Evolutionary conservation across 1,284 basidiomycete species (phyloP).

Genomic region (Somion occarium): DNA sequence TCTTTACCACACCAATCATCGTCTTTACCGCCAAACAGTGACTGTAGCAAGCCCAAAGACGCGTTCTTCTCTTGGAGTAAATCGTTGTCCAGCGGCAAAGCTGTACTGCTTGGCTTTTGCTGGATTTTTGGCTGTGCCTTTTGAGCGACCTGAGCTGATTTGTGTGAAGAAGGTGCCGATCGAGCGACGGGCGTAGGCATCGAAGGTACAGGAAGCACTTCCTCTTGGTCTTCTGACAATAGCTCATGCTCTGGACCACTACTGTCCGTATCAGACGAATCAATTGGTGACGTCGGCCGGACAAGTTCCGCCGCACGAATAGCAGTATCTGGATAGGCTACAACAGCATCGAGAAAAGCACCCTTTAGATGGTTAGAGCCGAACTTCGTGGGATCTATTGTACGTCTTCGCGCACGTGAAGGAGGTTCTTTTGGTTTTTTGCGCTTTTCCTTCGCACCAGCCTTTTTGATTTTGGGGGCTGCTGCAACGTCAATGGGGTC

Average conservation of each 20-base stretch:
- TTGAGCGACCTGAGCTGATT: too few species aligned
- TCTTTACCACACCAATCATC: constrained; percentile 52
- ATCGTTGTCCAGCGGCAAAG: constrained; percentile 22
- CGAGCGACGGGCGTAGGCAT: background rate
- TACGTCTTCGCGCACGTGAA: constrained; percentile 43
- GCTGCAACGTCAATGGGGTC: constrained; percentile 24
- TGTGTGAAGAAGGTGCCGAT: background rate
- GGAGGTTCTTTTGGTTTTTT: constrained; percentile 29
- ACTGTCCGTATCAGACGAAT: background rate
- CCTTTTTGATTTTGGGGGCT: constrained; percentile 13
- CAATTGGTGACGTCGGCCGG: background rate
- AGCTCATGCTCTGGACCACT: background rate
- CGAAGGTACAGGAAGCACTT: constrained; percentile 8
- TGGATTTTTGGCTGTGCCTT: background rate
- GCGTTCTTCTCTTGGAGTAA: constrained; percentile 42
- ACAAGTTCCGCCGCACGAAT: background rate
- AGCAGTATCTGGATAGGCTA: constrained; percentile 6
- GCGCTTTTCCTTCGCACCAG: constrained; percentile 13
- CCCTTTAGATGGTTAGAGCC: constrained; percentile 64
- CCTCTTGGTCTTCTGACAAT: constrained; percentile 9
- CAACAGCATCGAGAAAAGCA: constrained; percentile 46
- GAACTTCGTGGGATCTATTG: constrained; percentile 66
- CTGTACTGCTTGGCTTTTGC: background rate
- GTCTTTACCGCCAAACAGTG: constrained; percentile 42
- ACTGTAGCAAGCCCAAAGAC: constrained; percentile 44